Evolutionary conservation across 192 early-diverging fungal species (phyloP), one percentile per base, ranked within the genome.

Genomic region (Kickxella alabastrina): DNA sequence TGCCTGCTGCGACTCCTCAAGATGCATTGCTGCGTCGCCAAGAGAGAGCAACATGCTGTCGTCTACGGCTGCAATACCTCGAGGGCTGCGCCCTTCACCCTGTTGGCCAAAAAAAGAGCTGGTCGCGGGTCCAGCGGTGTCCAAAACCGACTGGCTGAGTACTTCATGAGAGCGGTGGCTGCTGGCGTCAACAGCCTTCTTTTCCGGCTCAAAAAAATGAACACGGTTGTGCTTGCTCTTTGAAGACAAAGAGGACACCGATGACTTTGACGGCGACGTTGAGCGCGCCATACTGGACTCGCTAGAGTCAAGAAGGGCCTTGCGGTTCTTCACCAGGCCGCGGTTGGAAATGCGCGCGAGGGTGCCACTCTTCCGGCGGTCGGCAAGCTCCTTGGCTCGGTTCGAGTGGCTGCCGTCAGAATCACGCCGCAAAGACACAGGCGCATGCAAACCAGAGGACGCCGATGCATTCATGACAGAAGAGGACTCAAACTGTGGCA

Each of bases 351-450:
- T 75, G 14, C 57, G 55, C 52, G 62, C 71, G 6, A 75, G 62
- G 10, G 71, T 75, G 23, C 71, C 71, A 38, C 71, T 75, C 59
- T 75, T 75, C 36, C 71, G 63, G n/a, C 71, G 54, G 42, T 58
- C 55, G 3, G 70, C 70, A 23, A 62, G 51, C 42, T 74, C 63
- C 39, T 44, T 51, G 37, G 66, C 65, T 9, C 59, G 70, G 3
- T 37, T 60, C 36, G 52, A 57, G 37, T 63, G 62, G 41, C 66
- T 62, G 6, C 44, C 32, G 32, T 72, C 62, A 1, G 62, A 23
- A 17, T 73, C 69, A 2, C 44, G 54, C 2, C 54, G 53, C 10
- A 54, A 50, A 13, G 48, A 31, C 0, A 43, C 59, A 14, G 28
- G 49, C 26, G 47, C 47, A n/a, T 49, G 47, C 34, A 49, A 15